Percentiles rank a stretch among this genome's conserved stretches.
Evolutionary conservation across 2,329 filamentous ascomycete genomes (phyloP).

Genomic region (Penicillium sp.): DNA sequence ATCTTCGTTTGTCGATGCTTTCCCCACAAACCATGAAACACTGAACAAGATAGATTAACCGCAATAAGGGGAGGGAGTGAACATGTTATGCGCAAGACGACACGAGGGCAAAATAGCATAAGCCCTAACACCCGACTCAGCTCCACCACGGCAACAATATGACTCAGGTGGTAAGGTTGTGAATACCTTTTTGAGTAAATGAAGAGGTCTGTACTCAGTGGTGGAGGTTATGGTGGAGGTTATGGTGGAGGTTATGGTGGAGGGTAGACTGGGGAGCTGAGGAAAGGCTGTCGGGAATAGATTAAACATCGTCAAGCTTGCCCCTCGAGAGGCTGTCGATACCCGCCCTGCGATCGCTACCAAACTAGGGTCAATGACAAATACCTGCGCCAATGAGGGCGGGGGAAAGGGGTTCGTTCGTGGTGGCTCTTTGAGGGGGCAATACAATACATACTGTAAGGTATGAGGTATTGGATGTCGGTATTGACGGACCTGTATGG

Average conservation of each 20-base stretch:
- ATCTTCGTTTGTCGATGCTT: background rate
- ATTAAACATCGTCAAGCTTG: slow-evolving; percentile 18
- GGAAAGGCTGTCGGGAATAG: slow-evolving; percentile 18
- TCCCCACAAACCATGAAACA: background rate
- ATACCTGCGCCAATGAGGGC: slow-evolving; percentile 23
- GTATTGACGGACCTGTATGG: no score
- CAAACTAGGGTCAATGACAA: slow-evolving; percentile 24
- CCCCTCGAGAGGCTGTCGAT: slow-evolving; percentile 8
- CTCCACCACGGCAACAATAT: background rate
- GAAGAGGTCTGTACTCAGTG: background rate
- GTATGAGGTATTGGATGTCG: no score
- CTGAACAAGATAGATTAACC: background rate
- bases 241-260: background rate
- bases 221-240: background rate
- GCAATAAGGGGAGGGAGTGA: background rate
- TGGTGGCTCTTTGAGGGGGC: slow-evolving; percentile 4
- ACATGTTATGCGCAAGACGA: background rate
- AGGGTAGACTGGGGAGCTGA: background rate
- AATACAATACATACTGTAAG: background rate
- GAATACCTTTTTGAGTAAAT: background rate
- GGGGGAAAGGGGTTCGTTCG: slow-evolving; percentile 14
- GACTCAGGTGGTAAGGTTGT: background rate
- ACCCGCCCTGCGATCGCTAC: slow-evolving; percentile 21
- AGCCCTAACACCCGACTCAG: background rate
- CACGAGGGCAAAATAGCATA: background rate